These are phyloP conservation scores for Bremia lactucae DNA, from an alignment of 352 stramenopile species.

Conservation along the genomic window DNA sequence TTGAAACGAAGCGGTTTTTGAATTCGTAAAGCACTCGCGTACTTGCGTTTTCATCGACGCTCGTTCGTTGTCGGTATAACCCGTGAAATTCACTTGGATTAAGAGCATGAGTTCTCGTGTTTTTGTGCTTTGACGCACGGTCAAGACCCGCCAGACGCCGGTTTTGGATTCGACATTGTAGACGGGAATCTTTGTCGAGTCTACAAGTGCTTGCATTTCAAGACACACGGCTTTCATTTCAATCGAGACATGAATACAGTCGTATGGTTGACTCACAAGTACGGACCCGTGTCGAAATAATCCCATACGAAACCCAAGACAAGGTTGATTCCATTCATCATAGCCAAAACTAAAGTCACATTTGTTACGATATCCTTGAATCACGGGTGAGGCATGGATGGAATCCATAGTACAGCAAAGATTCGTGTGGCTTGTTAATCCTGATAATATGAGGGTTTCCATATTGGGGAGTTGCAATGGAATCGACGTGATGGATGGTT, in stretches of 20 bases:
- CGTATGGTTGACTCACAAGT: slow-evolving; percentile 47
- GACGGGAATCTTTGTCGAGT: slow-evolving; percentile 43
- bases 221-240: slow-evolving; percentile 76
- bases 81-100: slow-evolving; percentile 55
- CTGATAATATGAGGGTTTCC: too few species aligned
- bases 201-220: slow-evolving; percentile 51
- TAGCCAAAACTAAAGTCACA: slow-evolving; percentile 94
- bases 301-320: slow-evolving; percentile 81
- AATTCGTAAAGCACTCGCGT: slow-evolving; percentile 34
- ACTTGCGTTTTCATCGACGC: slow-evolving; percentile 31
- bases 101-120: slow-evolving; percentile 74
- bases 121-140: slow-evolving; percentile 51
- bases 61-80: slow-evolving; percentile 24
- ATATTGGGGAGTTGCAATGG: too few species aligned
- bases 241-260: slow-evolving; percentile 69
- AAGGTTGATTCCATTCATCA: slow-evolving; percentile 59
- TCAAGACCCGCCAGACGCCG: slow-evolving; percentile 72
- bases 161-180: slow-evolving; percentile 62
- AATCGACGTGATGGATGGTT: too few species aligned
- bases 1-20: slow-evolving; percentile 22
- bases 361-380: slow-evolving; percentile 94
- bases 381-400: slow-evolving; percentile 75
- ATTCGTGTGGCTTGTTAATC: slow-evolving; percentile 74
- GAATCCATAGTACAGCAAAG: slow-evolving; percentile 80
- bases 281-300: slow-evolving; percentile 73